Evolutionary conservation across 441 rosid genomes (phyloP), one percentile per base, ranked within the genome.

Genomic region (Capsella rubella): DNA sequence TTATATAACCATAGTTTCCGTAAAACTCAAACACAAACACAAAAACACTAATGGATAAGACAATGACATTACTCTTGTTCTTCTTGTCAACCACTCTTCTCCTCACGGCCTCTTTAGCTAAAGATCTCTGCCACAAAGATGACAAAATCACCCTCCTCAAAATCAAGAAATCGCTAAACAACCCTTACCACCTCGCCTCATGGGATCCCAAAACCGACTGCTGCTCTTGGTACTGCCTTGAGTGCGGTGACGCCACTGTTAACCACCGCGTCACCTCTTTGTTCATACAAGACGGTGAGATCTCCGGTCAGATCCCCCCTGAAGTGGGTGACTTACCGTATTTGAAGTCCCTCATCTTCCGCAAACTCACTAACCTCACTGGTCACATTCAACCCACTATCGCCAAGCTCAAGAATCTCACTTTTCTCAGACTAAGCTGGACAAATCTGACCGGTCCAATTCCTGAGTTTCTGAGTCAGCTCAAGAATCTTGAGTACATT

Each of bases 171-270:
- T 74, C 86, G 14, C 75, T 86, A 15, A 72, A 77, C 73, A 69
- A 84, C 78, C 90, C 94, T 32, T 87, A 85, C 79, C 72, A 82
- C 52, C 82, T 89, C 8, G 83, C 90, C 28, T 88, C 98, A 0
- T 91, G 95, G 98, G 18, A 73, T 11, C 82, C 88, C 0, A 60
- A 82, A 55, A 62, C 84, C 0, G 95, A 88, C 67, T 91, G 98
- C 80, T 91, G 97, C 69, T 90, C 51, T 3, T 93, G 96, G 97
- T 84, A 88, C 74, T 76, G 77, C 21, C 89, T 91, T 10, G 76
- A 82, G 32, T 91, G 98, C 52, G 81, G 90, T 35, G 58, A 52
- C 13, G 81, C 82, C 70, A 85, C 82, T 65, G 84, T 80, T 54
- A 86, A 83, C 74, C 78, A 87, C 79, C 94, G 96, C 13, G 84